Evolutionary conservation across 306 rosid genomes (phyloP).

Genomic region (Vigna reflexopilosa): DNA sequence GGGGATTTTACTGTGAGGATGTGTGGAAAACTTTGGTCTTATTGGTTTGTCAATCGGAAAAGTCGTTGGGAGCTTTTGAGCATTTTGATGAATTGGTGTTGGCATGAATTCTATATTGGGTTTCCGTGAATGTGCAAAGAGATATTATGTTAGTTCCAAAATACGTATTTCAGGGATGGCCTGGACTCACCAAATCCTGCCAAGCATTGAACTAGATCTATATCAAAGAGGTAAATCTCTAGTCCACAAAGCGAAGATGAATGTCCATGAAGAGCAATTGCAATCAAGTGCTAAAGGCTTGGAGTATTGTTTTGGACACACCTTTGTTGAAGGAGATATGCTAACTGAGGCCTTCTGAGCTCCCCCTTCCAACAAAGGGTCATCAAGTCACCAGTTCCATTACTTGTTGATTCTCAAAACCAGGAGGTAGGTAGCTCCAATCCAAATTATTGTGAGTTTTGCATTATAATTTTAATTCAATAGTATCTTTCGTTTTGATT

Average conservation of each 20-base stretch:
- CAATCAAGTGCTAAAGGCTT: neutral
- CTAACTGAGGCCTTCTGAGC: neutral
- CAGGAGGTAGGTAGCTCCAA: neutral
- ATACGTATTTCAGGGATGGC: neutral
- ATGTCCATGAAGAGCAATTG: neutral
- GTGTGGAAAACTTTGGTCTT: conserved; percentile 57
- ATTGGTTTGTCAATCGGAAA: conserved; percentile 52
- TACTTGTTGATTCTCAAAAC: neutral
- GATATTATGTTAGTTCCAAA: neutral
- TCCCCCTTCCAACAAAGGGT: neutral
- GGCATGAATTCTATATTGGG: conserved; percentile 37
- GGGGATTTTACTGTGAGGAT: conserved; percentile 44
- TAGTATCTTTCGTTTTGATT: neutral
- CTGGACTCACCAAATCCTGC: neutral
- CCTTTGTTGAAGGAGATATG: conserved; percentile 6
- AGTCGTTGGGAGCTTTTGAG: conserved; percentile 44
- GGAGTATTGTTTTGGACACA: neutral
- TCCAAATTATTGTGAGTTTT: neutral
- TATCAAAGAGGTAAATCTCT: neutral
- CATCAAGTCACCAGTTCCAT: neutral
- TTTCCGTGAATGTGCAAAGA: neutral
- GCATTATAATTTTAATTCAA: neutral
- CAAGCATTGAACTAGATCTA: neutral
- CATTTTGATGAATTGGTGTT: conserved; percentile 48
- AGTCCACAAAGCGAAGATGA: neutral